Base-by-base conservation (phyloP, 345 rosid genomes). In the Syzygium aromaticum region DNA sequence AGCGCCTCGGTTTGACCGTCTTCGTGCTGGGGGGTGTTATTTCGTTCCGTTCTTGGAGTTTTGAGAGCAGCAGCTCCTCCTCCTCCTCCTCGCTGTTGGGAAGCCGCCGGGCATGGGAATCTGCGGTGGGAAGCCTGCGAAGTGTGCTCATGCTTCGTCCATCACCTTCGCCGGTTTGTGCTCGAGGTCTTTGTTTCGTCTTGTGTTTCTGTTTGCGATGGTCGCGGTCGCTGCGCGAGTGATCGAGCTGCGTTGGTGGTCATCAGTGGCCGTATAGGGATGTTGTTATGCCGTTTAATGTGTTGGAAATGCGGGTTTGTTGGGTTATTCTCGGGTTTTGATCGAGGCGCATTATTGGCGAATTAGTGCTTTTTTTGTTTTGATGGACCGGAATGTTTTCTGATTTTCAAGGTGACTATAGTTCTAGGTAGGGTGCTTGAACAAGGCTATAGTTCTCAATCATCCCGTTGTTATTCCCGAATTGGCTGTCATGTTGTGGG, bases 141-240 rank as follows among this genome's bases (percentile, higher is more conserved):
- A 86, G 86, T 89, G 86, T 38, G 88, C 88, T 73, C 90, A 84
- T 57, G 86, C 85, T 77, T 89, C 90, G 27, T 84, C 90, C 54
- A 54, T 25, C 85, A 77, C 78, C 63, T 78, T 88, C 33, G 14
- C 52, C 25, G 89, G 89, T 87, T 11, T 5, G 86, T 27, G 46
- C 40, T 3, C 77, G 49, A 7, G 3, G 17, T 19, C 6, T 19
- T 10, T n/a, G 49, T 73, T 73, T 19, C 14, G 49, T 73, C 49
- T 19, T 19, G 38, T 3, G 25, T 21, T 67, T 57, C 21, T 8
- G 14, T 11, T 38, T 73, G 23, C 27, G 13, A 25, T 57, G 63
- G 63, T 57, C 28, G n/a, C 13, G 63, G 25, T 57, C 3, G n/a
- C 63, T 43, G 46, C 27, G n/a, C 63, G 28, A 25, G 49, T 19